A percentile compares a stretch with the other conserved stretches of the same genome.
Evolutionary conservation across 2,329 filamentous ascomycete species (phyloP).

Genomic region (Penicillium nordicum): DNA sequence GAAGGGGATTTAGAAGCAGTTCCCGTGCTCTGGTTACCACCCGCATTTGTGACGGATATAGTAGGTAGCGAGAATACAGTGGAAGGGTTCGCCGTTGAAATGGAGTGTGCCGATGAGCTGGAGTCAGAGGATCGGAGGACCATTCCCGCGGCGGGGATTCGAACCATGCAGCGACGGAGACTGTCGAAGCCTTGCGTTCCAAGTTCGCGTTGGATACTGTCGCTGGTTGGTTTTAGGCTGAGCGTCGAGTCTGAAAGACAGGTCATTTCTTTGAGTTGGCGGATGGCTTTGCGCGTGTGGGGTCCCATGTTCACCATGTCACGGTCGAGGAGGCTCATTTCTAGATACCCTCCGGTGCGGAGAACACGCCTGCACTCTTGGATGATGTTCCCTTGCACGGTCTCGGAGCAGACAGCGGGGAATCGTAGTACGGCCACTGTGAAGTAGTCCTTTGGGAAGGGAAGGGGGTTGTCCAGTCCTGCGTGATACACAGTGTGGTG

Average conservation of each 20-base stretch:
- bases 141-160: conserved; percentile 48
- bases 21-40: conserved; percentile 13
- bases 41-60: conserved; percentile 21
- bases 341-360: conserved; percentile 48
- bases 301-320: conserved; percentile 52
- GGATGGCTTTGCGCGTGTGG: conserved; percentile 44
- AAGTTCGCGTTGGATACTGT: conserved; percentile 47
- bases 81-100: conserved; percentile 26
- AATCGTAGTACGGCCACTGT: conserved; percentile 47
- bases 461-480: conserved; percentile 41
- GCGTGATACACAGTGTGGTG: conserved; percentile 44
- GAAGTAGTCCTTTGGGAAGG: conserved; percentile 48
- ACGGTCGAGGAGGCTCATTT: conserved; percentile 49
- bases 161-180: conserved; percentile 49
- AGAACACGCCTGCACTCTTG: conserved; percentile 50
- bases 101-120: conserved; percentile 37
- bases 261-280: conserved; percentile 46
- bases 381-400: conserved; percentile 43
- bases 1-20: conserved; percentile 30
- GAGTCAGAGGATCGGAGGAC: conserved; percentile 43
- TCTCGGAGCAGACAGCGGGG: conserved; percentile 45
- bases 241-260: conserved; percentile 42
- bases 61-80: conserved; percentile 24
- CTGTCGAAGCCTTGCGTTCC: conserved; percentile 47
- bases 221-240: conserved; percentile 47